phyloP scores from a whole-genome alignment of 768 basidiomycete genomes.

The Cystoderma amianthinum region DNA sequence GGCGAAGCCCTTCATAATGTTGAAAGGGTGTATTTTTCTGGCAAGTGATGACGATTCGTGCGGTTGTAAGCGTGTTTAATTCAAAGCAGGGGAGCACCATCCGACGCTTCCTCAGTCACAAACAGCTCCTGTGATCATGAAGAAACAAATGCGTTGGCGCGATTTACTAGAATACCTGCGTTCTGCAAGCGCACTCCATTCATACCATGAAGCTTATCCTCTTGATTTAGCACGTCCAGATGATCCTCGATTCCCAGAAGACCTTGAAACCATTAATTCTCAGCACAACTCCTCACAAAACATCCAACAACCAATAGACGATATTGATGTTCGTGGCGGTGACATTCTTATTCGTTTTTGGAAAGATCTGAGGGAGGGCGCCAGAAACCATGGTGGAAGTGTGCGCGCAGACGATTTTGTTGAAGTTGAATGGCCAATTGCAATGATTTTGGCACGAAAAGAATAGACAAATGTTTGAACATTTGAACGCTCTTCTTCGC shows the following conservation, averaged over 20 bases:
- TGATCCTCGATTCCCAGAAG: conserved; percentile 28
- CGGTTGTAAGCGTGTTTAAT: neutral
- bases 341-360: conserved; percentile 63
- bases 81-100: conserved; percentile 28
- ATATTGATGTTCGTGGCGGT: conserved; percentile 33
- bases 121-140: conserved; percentile 44
- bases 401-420: conserved; percentile 31
- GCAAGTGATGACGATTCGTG: conserved; percentile 23
- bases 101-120: conserved; percentile 24
- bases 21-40: conserved; percentile 53
- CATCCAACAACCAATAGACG: too few relatives aligned
- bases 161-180: conserved; percentile 62
- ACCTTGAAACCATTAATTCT: conserved; percentile 7
- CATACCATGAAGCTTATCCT: conserved; percentile 57
- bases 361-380: conserved; percentile 40
- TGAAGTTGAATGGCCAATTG: conserved; percentile 44
- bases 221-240: conserved; percentile 34
- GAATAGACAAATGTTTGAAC: too few relatives aligned
- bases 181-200: conserved; percentile 66
- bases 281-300: neutral
- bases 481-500: too few relatives aligned
- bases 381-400: conserved; percentile 17
- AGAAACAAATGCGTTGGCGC: conserved; percentile 55
- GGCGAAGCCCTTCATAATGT: conserved; percentile 31
- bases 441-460: conserved; percentile 29